Base-by-base conservation (phyloP, 495 filamentous ascomycete species). In the Saxophila tyrrhenica region DNA sequence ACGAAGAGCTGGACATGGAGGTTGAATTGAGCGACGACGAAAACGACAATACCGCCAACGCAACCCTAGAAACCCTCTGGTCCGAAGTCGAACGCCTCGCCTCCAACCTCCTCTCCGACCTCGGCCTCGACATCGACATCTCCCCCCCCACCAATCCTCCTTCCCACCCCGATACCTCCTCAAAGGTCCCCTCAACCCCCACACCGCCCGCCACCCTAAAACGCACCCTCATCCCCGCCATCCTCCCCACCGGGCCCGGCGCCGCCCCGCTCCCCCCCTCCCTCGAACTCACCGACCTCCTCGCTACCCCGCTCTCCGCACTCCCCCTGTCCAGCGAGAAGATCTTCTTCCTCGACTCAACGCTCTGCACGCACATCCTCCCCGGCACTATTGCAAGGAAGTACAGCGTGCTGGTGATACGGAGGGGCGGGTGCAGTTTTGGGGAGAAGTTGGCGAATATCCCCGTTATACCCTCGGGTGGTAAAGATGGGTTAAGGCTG, bases 371-470 rank as follows among this genome's bases (percentile, higher is more conserved):
- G 39, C 68, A 72, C 16, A 76, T 74, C 17, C 73, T 94, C 0
- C 79, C 82, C 0, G 72, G 78, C 15, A 68, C 75, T 0, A 73
- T 83, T 2, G 74, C 78, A 0, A 79, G 78, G 15, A 72, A 70
- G n/a, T 75, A 94, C 67, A 81, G 95, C 57, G 73, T 96, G 16
- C 78, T 98, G 54, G 78, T 96, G 23, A 76, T 97, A 55, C 82
- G 79, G 29, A 84, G 92, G 20, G 92, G 92, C 19, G 82, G 79
- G 2, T 98, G 92, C 70, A 84, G 74, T 39, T 97, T 97, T 68
- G 78, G 76, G 7, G 73, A 85, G 29, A 98, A 98, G 63, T 72
- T 97, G 0, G 74, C 74, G 22, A 90, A 87, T 59, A 87, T 98
- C 38, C 88, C 92, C 13, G 78, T 81, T 10, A 89, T 79, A 64